A percentile compares a stretch with the other conserved stretches of the same genome.
phyloP scores from a whole-genome alignment of 768 basidiomycete species.

The Tricholoma sp. region DNA sequence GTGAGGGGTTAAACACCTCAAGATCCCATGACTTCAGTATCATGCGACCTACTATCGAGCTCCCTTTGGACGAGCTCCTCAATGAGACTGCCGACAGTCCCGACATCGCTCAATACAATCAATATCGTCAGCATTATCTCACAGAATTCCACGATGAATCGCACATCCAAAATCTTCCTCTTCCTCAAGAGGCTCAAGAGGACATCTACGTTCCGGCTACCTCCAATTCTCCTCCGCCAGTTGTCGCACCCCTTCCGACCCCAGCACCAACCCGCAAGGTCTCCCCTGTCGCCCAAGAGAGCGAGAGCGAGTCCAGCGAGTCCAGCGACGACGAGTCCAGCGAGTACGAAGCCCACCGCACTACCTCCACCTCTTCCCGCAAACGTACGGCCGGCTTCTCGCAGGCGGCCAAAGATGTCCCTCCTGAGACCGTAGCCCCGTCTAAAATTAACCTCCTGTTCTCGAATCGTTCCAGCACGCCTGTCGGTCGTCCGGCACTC shows the following conservation, averaged over 20 bases:
- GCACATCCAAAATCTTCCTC: constrained; percentile 13
- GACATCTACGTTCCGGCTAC: constrained; percentile 3
- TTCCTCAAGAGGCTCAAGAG: constrained; percentile 11
- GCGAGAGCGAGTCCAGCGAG: constrained; percentile 28
- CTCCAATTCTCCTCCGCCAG: background rate
- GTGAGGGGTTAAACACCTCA: constrained; percentile 58
- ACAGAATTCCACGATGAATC: constrained; percentile 2
- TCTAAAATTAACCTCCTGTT: constrained; percentile 54
- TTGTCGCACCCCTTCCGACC: constrained; percentile 8
- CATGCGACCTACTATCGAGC: constrained; percentile 75
- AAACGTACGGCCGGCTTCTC: constrained; percentile 30
- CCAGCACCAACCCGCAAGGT: constrained; percentile 10
- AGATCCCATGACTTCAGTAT: constrained; percentile 53
- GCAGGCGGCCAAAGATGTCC: constrained; percentile 34
- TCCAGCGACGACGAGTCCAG: constrained; percentile 33
- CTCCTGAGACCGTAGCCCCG: constrained; percentile 53
- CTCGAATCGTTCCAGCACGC: constrained; percentile 42
- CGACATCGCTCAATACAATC: constrained; percentile 18
- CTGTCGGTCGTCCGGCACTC: constrained; percentile 48
- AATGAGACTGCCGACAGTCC: constrained; percentile 31
- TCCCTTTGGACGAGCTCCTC: constrained; percentile 81
- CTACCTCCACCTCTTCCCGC: constrained; percentile 11
- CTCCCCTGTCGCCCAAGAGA: constrained; percentile 19
- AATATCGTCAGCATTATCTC: constrained; percentile 13
- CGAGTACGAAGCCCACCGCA: constrained; percentile 24